Evolutionary conservation across 768 basidiomycete genomes (phyloP).

Genomic region (Pleurotus platypus): DNA sequence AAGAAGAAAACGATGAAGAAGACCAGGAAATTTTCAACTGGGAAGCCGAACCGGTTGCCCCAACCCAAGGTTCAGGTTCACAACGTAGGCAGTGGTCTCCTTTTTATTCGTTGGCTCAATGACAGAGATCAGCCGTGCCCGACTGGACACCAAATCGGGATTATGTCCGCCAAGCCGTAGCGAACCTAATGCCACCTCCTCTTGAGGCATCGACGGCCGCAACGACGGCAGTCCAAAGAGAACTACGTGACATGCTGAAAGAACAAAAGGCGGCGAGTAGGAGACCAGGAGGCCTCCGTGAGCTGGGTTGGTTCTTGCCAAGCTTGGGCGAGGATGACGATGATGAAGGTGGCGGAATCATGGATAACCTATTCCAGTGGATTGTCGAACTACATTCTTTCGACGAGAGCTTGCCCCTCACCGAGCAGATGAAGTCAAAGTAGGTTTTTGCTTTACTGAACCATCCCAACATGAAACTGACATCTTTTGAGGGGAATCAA

Average conservation of each 20-base stretch:
- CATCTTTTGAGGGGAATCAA: constrained; percentile 42
- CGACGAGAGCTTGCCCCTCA: constrained; percentile 55
- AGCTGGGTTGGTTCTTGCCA: constrained; percentile 72
- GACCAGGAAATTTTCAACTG: constrained; percentile 43
- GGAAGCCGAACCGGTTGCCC: constrained; percentile 13
- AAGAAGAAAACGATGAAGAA: constrained; percentile 45
- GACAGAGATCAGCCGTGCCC: constrained; percentile 13
- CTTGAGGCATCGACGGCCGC: constrained; percentile 50
- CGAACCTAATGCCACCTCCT: constrained; percentile 58
- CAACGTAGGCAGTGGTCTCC: background rate
- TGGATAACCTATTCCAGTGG: constrained; percentile 71
- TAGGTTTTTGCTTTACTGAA: constrained; percentile 20
- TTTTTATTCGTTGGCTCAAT: background rate
- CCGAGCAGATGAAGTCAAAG: constrained; percentile 53
- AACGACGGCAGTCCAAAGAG: constrained; percentile 55
- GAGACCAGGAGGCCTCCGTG: constrained; percentile 32
- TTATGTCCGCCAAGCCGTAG: constrained; percentile 42
- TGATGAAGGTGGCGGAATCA: constrained; percentile 27
- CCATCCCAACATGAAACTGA: too few relatives aligned
- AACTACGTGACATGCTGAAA: constrained; percentile 57
- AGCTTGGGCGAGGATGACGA: constrained; percentile 28
- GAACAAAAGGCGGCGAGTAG: constrained; percentile 46
- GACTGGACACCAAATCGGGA: constrained; percentile 55
- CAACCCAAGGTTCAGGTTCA: constrained; percentile 10
- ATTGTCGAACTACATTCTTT: constrained; percentile 73